Conservation (phyloP, 805 yeast species). For the Candida tallmaniae region DNA sequence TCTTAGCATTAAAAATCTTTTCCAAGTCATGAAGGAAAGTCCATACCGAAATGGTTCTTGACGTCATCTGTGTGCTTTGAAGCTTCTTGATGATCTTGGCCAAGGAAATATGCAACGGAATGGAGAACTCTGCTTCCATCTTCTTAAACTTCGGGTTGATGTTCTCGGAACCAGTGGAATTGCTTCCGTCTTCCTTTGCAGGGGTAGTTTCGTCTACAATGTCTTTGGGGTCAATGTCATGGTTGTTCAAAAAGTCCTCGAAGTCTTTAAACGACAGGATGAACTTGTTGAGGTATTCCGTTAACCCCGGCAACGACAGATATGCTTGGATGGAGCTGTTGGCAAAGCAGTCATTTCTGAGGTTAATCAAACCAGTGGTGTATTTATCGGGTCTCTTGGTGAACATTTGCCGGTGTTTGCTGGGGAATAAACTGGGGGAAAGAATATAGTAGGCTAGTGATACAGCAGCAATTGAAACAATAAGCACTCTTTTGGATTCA, state of each 20-base stretch:
- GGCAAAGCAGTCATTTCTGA: slow-evolving; percentile 89
- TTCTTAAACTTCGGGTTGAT: slow-evolving; percentile 17
- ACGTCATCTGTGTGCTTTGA: slow-evolving; percentile 54
- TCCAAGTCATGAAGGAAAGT: slow-evolving; percentile 73
- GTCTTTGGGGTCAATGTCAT: slow-evolving; percentile 15
- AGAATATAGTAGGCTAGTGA: slow-evolving; percentile 8
- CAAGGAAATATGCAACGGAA: slow-evolving; percentile 56
- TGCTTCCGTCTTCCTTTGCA: slow-evolving; percentile 3
- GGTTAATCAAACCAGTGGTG: slow-evolving; percentile 80
- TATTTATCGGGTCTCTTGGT: slow-evolving; percentile 61
- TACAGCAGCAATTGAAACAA: background rate
- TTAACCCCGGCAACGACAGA: slow-evolving; percentile 55
- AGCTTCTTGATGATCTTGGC: slow-evolving; percentile 50
- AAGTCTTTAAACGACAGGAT: slow-evolving; percentile 24
- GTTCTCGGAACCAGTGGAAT: slow-evolving; percentile 1
- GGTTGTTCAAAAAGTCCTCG: slow-evolving; percentile 14
- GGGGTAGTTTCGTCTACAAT: background rate
- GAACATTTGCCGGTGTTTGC: slow-evolving; percentile 23
- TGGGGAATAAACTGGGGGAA: slow-evolving; percentile 7
- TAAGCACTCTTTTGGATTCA: too few relatives aligned
- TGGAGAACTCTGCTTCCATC: slow-evolving; percentile 22
- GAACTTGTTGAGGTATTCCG: slow-evolving; percentile 49
- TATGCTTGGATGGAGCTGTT: slow-evolving; percentile 83
- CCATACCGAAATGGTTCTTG: slow-evolving; percentile 69
- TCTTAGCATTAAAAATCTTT: slow-evolving; percentile 61